These are phyloP conservation scores for Candida namnaoensis DNA, from an alignment of 805 yeast genomes.

Conservation along the genomic window DNA sequence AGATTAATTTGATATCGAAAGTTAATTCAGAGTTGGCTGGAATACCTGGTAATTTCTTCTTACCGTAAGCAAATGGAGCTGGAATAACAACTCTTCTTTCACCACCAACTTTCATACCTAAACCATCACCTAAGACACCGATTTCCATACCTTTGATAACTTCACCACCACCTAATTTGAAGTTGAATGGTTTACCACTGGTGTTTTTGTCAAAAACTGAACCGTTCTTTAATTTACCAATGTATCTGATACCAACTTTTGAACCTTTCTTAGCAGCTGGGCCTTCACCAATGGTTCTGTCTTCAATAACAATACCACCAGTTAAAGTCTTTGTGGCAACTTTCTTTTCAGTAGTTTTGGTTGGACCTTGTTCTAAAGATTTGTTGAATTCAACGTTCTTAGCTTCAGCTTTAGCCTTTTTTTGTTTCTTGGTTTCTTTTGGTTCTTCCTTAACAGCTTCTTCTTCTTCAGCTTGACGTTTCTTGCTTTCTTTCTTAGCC, in stretches of 20 bases:
- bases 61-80: constrained; percentile 94
- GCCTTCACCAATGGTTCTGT: constrained; percentile 84
- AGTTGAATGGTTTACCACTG: constrained; percentile 89
- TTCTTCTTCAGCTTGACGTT: constrained; percentile 22
- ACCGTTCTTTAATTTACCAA: constrained; percentile 95
- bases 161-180: constrained; percentile 92
- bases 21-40: constrained; percentile 97
- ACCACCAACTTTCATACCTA: constrained; percentile 96
- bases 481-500: constrained; percentile 20
- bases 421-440: constrained; percentile 13
- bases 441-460: constrained; percentile 20
- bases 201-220: constrained; percentile 96
- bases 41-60: constrained; percentile 88
- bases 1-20: constrained; percentile 90
- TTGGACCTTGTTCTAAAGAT: constrained; percentile 92
- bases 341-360: constrained; percentile 42
- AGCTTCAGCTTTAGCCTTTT: constrained; percentile 32
- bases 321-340: constrained; percentile 71
- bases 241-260: constrained; percentile 93
- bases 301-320: constrained; percentile 93
- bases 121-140: constrained; percentile 59
- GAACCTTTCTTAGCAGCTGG: constrained; percentile 80
- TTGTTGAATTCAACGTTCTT: constrained; percentile 84
- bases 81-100: constrained; percentile 98
- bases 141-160: constrained; percentile 98